Base-by-base conservation (phyloP, 768 basidiomycete species). In the Cystofilobasidium capitatum region DNA sequence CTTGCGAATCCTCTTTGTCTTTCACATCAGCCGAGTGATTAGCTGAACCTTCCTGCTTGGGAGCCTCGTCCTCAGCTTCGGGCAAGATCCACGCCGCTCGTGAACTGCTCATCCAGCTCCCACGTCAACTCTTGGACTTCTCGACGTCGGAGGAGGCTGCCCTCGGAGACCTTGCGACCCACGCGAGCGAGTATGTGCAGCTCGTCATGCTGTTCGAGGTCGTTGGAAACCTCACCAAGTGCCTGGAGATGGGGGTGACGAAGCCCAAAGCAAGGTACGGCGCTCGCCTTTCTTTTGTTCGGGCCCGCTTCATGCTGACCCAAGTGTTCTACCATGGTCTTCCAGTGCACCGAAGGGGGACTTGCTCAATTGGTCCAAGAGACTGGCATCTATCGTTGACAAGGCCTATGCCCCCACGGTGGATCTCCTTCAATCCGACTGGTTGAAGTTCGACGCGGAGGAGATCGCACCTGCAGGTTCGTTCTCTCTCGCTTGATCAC, bases 21-120 rank as follows among this genome's bases (percentile, higher is more conserved):
- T 40, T 17, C 26, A 40, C 14, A 24, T 58, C 36, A 39, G 33
- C 13, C 31, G 14, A 29, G 22, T 58, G 33, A 36, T 39, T 8
- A 59, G 58, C 17, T 31, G 12, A 60, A n/a, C 51, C n/a, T 29
- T 29, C 51, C 16, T 14, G 22, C 39, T 17, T 35, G 39, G 14
- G 13, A 26, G 6, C 44, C n/a, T 36, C 5, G 54, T 10, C n/a
- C 17, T 63, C 70, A 91, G 90, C 83, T 24, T 80, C 83, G n/a
- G 90, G 90, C 3, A 82, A 88, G 29, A 81, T 89, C 2, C 81
- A 85, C 63, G 80, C 88, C 24, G 89, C 89, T 0, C 73, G 72
- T 26, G 71, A 73, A 1, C 69, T 78, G 6, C 65, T 76, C 14
- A 61, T 70, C 45, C 71, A 72, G n/a, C 69, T 78, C 0, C 77